phyloP scores from a whole-genome alignment of 2,329 filamentous ascomycete species.

The Aureobasidium sp. region DNA sequence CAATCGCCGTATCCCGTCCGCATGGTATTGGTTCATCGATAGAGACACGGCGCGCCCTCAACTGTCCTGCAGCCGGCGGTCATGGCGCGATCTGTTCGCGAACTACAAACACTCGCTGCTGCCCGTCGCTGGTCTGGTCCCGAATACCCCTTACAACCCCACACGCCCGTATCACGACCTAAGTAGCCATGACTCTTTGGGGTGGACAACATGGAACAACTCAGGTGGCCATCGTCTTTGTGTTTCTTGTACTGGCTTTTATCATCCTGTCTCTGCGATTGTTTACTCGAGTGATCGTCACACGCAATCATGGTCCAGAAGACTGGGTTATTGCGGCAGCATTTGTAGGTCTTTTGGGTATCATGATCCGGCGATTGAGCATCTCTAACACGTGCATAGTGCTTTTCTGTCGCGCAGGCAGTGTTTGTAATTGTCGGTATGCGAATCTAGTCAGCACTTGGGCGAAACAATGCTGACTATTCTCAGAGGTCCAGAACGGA shows the following conservation, averaged over 20 bases:
- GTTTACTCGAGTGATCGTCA: slow-evolving; percentile 14
- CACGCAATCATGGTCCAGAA: slow-evolving; percentile 15
- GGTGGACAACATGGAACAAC: not conserved
- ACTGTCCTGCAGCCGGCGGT: slow-evolving; percentile 2
- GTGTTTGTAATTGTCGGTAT: not conserved
- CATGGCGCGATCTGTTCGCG: not conserved
- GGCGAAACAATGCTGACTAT: not conserved
- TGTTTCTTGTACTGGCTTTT: slow-evolving; percentile 11
- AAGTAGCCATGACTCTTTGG: not conserved
- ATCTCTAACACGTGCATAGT: not conserved
- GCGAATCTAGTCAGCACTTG: not conserved
- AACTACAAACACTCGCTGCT: not conserved
- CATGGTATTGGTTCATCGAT: not conserved
- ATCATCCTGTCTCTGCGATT: slow-evolving; percentile 15
- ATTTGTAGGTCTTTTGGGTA: not conserved
- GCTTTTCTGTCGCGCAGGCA: slow-evolving; percentile 6
- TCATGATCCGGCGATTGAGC: too few relatives aligned
- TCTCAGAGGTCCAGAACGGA: not conserved
- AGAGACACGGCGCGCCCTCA: not conserved
- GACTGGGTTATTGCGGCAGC: slow-evolving; percentile 15
- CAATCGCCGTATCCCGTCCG: not conserved
- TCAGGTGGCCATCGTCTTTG: slow-evolving; percentile 7
- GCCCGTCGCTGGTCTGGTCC: not conserved
- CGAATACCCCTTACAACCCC: not conserved
- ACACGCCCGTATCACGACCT: not conserved